Conservation (phyloP, 1,284 basidiomycete species). For the Cryptococcus deneoformans region DNA sequence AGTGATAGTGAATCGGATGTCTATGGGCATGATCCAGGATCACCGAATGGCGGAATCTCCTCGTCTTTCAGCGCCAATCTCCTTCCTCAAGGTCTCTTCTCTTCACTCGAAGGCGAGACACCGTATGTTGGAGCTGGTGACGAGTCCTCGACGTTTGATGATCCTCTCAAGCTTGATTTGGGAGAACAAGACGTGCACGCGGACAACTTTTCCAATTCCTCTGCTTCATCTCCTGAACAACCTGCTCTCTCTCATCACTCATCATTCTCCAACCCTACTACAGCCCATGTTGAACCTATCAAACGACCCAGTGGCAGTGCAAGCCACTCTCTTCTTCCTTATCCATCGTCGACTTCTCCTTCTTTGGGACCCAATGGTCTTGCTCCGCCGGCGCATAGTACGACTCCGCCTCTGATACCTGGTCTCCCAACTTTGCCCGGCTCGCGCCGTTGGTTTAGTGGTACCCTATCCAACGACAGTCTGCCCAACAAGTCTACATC, state of each 20-base stretch:
- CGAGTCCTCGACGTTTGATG: constrained; percentile 3
- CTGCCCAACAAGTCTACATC: constrained; percentile 10
- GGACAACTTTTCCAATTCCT: neutral
- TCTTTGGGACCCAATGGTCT: neutral
- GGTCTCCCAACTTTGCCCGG: constrained; percentile 19
- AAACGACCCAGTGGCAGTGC: neutral
- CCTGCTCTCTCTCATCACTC: neutral
- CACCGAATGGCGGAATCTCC: constrained; percentile 44
- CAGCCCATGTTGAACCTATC: no score
- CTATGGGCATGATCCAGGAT: constrained; percentile 43
- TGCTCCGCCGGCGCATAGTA: neutral
- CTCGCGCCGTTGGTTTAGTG: constrained; percentile 41
- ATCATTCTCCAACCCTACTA: no score
- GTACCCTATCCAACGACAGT: constrained; percentile 32
- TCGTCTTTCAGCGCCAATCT: constrained; percentile 48
- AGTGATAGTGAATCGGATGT: constrained; percentile 30
- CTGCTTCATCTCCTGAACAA: constrained; percentile 5
- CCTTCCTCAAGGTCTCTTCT: constrained; percentile 48
- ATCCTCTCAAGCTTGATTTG: constrained; percentile 19
- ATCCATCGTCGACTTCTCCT: neutral
- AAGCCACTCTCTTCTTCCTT: neutral
- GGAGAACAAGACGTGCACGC: neutral
- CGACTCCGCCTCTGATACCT: constrained; percentile 11
- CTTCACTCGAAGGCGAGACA: constrained; percentile 47
- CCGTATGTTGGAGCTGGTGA: constrained; percentile 34